Evolutionary conservation across 805 yeast genomes (phyloP).

Genomic region (Candida sithepensis): DNA sequence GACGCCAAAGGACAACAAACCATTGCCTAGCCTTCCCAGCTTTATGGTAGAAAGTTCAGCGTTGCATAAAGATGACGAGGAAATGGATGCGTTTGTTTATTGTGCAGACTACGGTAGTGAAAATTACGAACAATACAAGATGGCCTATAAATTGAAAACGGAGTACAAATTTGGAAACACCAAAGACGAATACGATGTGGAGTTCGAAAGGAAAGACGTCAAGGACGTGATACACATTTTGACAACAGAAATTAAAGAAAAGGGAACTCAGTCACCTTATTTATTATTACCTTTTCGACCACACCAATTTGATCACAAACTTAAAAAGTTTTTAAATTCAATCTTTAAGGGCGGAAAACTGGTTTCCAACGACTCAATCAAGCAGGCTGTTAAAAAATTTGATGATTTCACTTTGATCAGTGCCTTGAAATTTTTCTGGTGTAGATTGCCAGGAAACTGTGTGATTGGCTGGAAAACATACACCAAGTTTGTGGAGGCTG

Average conservation of each 20-base stretch:
- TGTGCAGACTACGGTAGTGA: slow-evolving; percentile 26
- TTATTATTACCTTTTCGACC: slow-evolving; percentile 77
- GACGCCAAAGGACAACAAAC: slow-evolving; percentile 12
- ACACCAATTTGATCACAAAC: slow-evolving; percentile 55
- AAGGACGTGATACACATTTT: slow-evolving; percentile 65
- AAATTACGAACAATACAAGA: slow-evolving; percentile 25
- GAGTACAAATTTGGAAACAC: slow-evolving; percentile 24
- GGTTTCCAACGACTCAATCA: slow-evolving; percentile 37
- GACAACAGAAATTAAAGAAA: slow-evolving; percentile 66
- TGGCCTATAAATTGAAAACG: slow-evolving; percentile 25
- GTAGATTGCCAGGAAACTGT: slow-evolving; percentile 74
- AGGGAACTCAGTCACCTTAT: slow-evolving; percentile 66
- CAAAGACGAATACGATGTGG: slow-evolving; percentile 28
- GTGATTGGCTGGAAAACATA: slow-evolving; percentile 86
- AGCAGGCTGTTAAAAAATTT: slow-evolving; percentile 42
- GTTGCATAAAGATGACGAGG: slow-evolving; percentile 8
- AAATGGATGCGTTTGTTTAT: slow-evolving; percentile 28
- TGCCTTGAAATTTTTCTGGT: slow-evolving; percentile 81
- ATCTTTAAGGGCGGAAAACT: slow-evolving; percentile 56
- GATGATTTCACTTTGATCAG: slow-evolving; percentile 72
- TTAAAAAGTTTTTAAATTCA: slow-evolving; percentile 52
- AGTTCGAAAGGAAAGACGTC: slow-evolving; percentile 62
- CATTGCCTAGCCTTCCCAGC: slow-evolving; percentile 26
- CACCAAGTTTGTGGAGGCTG: slow-evolving; percentile 61
- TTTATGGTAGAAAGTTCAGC: slow-evolving; percentile 9